Evolutionary conservation across 202 grass and related monocot genomes (phyloP).

Genomic region (Zoysia matrella): DNA sequence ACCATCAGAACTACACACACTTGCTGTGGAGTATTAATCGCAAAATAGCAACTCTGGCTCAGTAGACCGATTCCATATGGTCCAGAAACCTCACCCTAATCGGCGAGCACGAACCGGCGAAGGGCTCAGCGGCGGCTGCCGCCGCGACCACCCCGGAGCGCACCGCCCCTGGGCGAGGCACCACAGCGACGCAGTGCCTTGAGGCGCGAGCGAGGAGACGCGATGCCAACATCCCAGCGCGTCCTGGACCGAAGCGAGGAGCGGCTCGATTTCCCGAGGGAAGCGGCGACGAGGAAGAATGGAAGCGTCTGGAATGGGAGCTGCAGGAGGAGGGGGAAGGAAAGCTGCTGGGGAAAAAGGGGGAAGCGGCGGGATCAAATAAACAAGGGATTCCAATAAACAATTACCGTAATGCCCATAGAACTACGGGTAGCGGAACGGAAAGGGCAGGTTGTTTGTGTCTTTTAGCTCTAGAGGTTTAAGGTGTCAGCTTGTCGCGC

Average conservation of each 20-base stretch:
- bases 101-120: background rate
- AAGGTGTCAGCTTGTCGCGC: conserved; percentile 22
- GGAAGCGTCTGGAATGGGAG: conserved; percentile 38
- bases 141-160: background rate
- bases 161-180: background rate
- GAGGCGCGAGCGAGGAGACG: conserved; percentile 41
- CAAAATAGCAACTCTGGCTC: background rate
- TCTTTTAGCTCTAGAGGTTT: background rate
- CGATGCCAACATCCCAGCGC: conserved; percentile 36
- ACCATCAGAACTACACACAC: background rate
- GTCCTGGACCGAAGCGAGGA: background rate
- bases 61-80: background rate
- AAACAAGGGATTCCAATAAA: too few species aligned
- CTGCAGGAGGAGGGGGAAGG: background rate
- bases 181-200: conserved; percentile 31
- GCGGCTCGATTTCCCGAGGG: background rate
- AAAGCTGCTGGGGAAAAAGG: background rate
- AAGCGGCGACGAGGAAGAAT: background rate
- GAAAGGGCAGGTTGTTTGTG: background rate
- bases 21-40: background rate
- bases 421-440: accelerated
- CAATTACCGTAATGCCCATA: conserved; percentile 12
- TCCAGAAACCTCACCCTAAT: conserved; percentile 32
- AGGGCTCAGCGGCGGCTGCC: conserved; percentile 12
- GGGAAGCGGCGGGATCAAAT: background rate